Conservation (phyloP, 768 basidiomycete genomes). For the Boletus subparvulus region DNA sequence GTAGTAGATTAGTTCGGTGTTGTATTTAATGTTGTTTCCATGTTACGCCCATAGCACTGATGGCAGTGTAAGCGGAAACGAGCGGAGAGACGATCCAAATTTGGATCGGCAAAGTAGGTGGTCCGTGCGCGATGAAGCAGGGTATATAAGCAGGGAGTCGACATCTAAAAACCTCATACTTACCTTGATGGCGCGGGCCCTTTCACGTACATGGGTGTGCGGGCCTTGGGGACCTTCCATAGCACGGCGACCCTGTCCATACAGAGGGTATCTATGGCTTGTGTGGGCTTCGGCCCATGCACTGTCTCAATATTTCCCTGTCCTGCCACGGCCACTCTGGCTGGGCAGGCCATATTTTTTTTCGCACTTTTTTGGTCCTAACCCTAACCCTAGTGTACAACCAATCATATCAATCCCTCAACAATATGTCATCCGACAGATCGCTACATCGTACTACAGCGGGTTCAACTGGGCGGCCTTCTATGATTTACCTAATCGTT, state of each 20-base stretch:
- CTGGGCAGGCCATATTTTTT: conserved; percentile 45
- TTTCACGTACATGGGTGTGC: conserved; percentile 38
- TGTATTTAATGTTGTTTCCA: too few relatives aligned
- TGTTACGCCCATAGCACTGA: too few relatives aligned
- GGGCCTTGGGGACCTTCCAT: conserved; percentile 56
- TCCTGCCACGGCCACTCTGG: conserved; percentile 57
- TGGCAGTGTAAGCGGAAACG: too few relatives aligned
- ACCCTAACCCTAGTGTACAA: conserved; percentile 44
- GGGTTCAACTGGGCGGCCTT: too few relatives aligned
- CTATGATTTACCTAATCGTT: neutral
- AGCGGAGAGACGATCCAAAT: neutral
- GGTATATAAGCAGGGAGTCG: conserved; percentile 30
- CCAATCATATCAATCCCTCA: too few relatives aligned
- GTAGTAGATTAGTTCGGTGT: too few relatives aligned
- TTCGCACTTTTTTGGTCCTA: conserved; percentile 34
- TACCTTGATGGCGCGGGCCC: conserved; percentile 7
- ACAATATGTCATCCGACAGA: too few relatives aligned
- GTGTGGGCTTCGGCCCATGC: conserved; percentile 71
- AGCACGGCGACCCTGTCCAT: conserved; percentile 73
- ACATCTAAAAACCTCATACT: conserved; percentile 37
- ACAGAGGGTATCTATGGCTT: conserved; percentile 56
- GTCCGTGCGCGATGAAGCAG: conserved; percentile 26
- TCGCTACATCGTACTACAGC: too few relatives aligned
- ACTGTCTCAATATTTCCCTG: conserved; percentile 75
- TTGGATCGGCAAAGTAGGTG: conserved; percentile 4